A percentile compares a stretch with the other conserved stretches of the same genome.
Evolutionary conservation across 345 rosid species (phyloP).

Genomic region (Brassica rapa): DNA sequence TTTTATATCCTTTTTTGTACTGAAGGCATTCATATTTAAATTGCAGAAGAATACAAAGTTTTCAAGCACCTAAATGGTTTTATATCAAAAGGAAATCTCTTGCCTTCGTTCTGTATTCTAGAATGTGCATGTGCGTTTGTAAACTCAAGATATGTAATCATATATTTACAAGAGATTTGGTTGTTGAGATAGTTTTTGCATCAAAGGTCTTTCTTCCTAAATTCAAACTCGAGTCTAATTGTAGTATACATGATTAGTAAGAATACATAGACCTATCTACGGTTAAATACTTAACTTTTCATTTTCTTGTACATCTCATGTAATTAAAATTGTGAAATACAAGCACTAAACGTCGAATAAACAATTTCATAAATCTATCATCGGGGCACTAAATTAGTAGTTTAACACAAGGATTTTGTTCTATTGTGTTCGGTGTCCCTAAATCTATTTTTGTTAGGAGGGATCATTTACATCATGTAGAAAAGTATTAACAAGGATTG

Average conservation of each 20-base stretch:
- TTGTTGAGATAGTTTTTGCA: conserved; percentile 29
- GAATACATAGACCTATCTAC: neutral
- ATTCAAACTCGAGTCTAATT: neutral
- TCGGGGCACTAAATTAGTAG: too few relatives aligned
- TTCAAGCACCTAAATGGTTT: neutral
- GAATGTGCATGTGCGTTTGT: conserved; percentile 3
- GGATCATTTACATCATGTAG: too few relatives aligned
- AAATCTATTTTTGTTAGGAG: too few relatives aligned
- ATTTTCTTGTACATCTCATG: too few relatives aligned
- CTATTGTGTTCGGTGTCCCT: too few relatives aligned
- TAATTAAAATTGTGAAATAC: too few relatives aligned
- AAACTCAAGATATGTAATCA: neutral
- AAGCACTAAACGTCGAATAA: too few relatives aligned
- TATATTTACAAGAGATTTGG: conserved; percentile 12
- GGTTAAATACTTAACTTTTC: neutral
- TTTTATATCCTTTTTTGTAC: neutral
- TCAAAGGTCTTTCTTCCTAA: conserved; percentile 18
- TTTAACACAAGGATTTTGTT: too few relatives aligned
- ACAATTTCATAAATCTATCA: too few relatives aligned
- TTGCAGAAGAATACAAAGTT: too few relatives aligned
- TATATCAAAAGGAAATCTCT: neutral
- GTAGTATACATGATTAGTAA: neutral
- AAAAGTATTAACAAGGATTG: too few relatives aligned
- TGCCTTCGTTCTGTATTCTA: neutral
- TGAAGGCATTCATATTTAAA: too few relatives aligned